These are phyloP conservation scores for Collariella sp. DNA, from an alignment of 495 filamentous ascomycete genomes.

Conservation along the genomic window DNA sequence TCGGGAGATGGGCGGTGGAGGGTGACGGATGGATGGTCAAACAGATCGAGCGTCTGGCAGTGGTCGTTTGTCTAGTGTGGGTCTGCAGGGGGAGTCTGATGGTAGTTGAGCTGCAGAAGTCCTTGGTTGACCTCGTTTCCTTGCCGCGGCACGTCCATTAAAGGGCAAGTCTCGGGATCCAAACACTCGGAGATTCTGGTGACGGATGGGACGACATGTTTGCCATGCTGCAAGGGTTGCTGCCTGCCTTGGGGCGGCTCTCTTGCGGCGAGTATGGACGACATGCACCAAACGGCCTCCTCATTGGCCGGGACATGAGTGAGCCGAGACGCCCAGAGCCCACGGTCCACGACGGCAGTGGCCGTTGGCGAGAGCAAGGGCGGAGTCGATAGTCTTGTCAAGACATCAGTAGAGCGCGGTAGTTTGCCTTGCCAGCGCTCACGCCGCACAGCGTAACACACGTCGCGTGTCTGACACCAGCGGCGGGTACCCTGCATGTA, in stretches of 20 bases:
- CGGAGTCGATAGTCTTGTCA: too few species aligned
- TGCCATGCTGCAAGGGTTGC: conserved; percentile 14
- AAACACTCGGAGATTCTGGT: conserved; percentile 14
- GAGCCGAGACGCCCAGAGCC: conserved; percentile 2
- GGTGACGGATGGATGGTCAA: neutral
- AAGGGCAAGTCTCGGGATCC: conserved; percentile 11
- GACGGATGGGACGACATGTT: conserved; percentile 13
- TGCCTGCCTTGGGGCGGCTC: conserved; percentile 14
- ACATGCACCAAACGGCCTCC: neutral
- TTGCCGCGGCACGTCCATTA: conserved; percentile 13
- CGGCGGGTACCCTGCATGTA: conserved; percentile 12
- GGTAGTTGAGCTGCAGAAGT: conserved; percentile 20
- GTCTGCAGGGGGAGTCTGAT: conserved; percentile 15
- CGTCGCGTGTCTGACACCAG: conserved; percentile 5
- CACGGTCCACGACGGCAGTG: too few species aligned
- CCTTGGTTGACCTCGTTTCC: conserved; percentile 22
- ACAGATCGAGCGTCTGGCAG: conserved; percentile 5
- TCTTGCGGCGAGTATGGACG: conserved; percentile 13
- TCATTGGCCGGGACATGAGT: conserved; percentile 13
- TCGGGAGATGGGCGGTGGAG: too few species aligned
- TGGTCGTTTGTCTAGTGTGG: conserved; percentile 23
- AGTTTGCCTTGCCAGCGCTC: too few species aligned
- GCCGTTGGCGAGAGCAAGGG: too few species aligned
- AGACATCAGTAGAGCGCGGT: too few species aligned
- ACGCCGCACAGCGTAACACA: too few species aligned